Base-by-base conservation (phyloP, 2,329 filamentous ascomycete genomes). In the Hypoxylon sp. region DNA sequence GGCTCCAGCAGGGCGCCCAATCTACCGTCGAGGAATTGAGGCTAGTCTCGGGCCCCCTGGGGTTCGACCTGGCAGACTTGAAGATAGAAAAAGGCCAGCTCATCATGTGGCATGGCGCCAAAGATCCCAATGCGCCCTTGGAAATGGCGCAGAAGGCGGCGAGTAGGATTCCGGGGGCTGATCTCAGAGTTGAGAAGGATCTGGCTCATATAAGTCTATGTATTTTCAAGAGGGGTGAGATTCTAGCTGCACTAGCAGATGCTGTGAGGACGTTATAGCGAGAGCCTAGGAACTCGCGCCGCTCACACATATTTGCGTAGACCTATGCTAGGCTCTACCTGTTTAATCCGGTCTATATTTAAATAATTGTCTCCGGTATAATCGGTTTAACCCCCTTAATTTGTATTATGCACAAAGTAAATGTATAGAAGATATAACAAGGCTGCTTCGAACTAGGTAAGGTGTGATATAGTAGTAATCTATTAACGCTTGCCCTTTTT, bases 51-150 rank as follows among this genome's bases (percentile, higher is more conserved):
- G 17, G 39, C 9, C 39, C 39, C 14, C 19, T n/a, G 39, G 39
- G n/a, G 14, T 42, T 42, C 11, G 17, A 42, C n/a, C 39, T 42
- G 39, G n/a, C n/a, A 8, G 39, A 42, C n/a, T 42, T 42, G 39
- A 42, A 42, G 39, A n/a, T 19, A 17, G 39, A 42, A 19, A 42
- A 42, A n/a, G 39, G 39, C 39, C 39, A 42, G n/a, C n/a, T 42
- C n/a, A 19, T 42, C 39, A 42, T 42, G 39, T 42, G 39, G 39
- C 39, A 42, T 10, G 39, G 39, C n/a, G 39, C 39, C 39, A 42
- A 42, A 19, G 39, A 42, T 42, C 14, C n/a, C 3, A 42, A 42
- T n/a, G n/a, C n/a, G 1, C 39, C 39, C n/a, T 8, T 42, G n/a
- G 8, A 42, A 19, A 42, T 42, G 39, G 39, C 39, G 5, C 6